phyloP scores from a whole-genome alignment of 306 rosid genomes.

The Dicorynia guianensis region DNA sequence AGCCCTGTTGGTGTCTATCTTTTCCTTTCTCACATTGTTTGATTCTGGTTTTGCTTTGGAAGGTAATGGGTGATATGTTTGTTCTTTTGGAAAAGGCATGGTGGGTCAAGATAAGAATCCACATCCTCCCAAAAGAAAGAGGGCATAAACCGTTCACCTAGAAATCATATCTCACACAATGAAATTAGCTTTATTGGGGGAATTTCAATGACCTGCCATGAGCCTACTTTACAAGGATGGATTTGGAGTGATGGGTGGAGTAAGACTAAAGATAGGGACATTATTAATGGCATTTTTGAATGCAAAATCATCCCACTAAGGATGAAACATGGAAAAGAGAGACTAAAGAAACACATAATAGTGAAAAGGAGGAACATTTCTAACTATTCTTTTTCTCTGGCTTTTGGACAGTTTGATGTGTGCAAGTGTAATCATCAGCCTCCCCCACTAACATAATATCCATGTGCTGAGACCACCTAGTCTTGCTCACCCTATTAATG shows the following conservation, averaged over 20 bases:
- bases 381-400: conserved; percentile 38
- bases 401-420: conserved; percentile 51
- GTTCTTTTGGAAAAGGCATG: conserved; percentile 48
- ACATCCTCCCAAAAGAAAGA: conserved; percentile 53
- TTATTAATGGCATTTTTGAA: conserved; percentile 50
- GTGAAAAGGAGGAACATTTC: conserved; percentile 29
- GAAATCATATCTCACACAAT: conserved; percentile 49
- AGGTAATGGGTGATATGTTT: conserved; percentile 48
- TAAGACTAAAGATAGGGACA: conserved; percentile 53
- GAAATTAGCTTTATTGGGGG: conserved; percentile 42
- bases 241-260: conserved; percentile 51
- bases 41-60: conserved; percentile 58
- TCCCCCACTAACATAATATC: conserved; percentile 46
- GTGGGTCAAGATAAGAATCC: conserved; percentile 73
- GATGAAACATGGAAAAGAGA: conserved; percentile 3
- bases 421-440: conserved; percentile 68
- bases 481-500: conserved; percentile 61
- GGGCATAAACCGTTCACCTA: conserved; percentile 56
- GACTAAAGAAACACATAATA: conserved; percentile 26
- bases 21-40: conserved; percentile 41
- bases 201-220: conserved; percentile 56
- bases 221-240: conserved; percentile 45
- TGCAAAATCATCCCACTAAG: conserved; percentile 44
- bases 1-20: conserved; percentile 35
- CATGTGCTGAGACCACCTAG: conserved; percentile 59